These are phyloP conservation scores for Russula brevipes DNA, from an alignment of 768 basidiomycete species.

Conservation along the genomic window DNA sequence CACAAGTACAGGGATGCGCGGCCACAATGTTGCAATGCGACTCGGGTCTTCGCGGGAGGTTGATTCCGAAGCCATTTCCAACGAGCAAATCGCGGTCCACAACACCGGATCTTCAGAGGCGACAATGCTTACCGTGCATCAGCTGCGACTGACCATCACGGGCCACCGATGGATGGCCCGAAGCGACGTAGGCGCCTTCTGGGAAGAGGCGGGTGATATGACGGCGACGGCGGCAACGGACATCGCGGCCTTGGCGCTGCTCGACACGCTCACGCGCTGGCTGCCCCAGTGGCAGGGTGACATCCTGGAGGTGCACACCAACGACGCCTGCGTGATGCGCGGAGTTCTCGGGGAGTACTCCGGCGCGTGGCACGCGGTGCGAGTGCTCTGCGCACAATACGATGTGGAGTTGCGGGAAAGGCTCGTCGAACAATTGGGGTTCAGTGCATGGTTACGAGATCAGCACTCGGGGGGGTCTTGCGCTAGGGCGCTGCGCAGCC, in stretches of 20 bases:
- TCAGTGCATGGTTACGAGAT: too few relatives aligned
- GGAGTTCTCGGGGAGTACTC: background rate
- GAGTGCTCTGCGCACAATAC: background rate
- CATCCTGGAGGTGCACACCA: background rate
- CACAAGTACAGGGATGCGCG: background rate
- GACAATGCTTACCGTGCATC: background rate
- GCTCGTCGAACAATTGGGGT: background rate
- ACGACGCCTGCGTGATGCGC: constrained; percentile 2
- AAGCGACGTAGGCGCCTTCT: background rate
- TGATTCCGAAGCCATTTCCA: background rate
- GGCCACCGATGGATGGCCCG: background rate
- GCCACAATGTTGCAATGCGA: background rate
- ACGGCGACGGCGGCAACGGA: background rate
- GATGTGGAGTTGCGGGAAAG: background rate
- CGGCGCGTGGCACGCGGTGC: background rate
- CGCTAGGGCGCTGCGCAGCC: background rate
- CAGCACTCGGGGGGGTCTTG: background rate
- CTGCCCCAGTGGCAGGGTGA: background rate
- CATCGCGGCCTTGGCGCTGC: background rate
- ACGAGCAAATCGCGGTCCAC: background rate
- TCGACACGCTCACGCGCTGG: constrained; percentile 14
- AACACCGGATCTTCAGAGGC: background rate
- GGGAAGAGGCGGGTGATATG: background rate
- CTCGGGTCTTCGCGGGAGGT: background rate
- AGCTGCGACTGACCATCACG: background rate